Base-by-base conservation (phyloP, 176 grass and related monocot species). In the Areca catechu region DNA sequence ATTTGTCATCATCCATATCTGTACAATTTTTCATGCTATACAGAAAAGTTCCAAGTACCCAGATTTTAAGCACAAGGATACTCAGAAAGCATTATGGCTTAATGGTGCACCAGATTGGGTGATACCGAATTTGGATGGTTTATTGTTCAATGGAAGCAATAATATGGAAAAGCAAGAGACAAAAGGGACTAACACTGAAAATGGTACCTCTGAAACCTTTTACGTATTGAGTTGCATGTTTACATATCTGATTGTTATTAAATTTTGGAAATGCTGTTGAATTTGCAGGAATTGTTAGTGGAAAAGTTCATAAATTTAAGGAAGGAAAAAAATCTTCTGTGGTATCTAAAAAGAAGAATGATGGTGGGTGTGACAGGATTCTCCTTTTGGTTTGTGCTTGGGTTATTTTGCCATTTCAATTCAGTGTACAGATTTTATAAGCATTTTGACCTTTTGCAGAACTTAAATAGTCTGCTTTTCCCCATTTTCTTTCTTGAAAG, bases 61-160 rank as follows among this genome's bases (percentile, higher is more conserved):
- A 52, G 86, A 97, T 75, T 97, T 97, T 64, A 88, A 16, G 19
- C 71, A 80, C 66, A 85, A 78, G 62, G 67, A 65, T 62, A 77
- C 65, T 58, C 3, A 54, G 2, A 69, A 71, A 30, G 22, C 14
- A 75, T 76, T 97, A 52, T 97, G 87, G 87, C 75, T 97, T 48
- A 0, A 73, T 43, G 53, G 2, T 48, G 81, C 81, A 69, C 83
- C 87, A 54, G 37, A 7, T 22, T 53, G 49, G 51, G 61, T 91
- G 16, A 24, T 63, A 37, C 24, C 52, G 47, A 74, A 85, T 50
- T 58, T 97, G 57, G 69, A 82, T 67, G 15, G 15, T 63, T 24
- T 90, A 69, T 21, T 65, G n/a, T 91, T 90, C 49, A 20, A 20
- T 69, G 61, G 27, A 60, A 50, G 61, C 61, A 70, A 22, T 48